These are phyloP conservation scores for Hypoxylon lenormandii DNA, from an alignment of 495 filamentous ascomycete species.

Conservation along the genomic window DNA sequence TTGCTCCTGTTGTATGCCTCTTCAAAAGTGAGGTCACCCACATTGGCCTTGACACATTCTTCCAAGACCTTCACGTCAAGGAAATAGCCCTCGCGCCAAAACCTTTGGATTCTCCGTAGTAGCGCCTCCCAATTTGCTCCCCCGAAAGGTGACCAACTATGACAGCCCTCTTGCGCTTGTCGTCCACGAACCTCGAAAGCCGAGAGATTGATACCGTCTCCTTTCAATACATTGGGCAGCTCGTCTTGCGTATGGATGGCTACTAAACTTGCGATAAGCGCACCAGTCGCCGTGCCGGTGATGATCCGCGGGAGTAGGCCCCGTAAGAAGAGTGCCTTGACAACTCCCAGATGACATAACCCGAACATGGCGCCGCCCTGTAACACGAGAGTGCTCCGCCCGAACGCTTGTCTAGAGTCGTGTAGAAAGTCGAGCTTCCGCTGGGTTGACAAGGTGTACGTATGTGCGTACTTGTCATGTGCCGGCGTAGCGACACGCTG, in stretches of 20 bases:
- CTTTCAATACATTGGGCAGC: slow-evolving; percentile 77
- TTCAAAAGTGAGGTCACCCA: slow-evolving; percentile 92
- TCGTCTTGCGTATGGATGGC: slow-evolving; percentile 91
- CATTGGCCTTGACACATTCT: slow-evolving; percentile 84
- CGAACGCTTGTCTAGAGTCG: slow-evolving; percentile 90
- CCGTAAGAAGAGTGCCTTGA: slow-evolving; percentile 86
- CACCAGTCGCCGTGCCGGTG: slow-evolving; percentile 88
- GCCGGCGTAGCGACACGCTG: slow-evolving; percentile 47
- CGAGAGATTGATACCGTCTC: slow-evolving; percentile 83
- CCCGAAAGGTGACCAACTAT: slow-evolving; percentile 39
- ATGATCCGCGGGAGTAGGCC: slow-evolving; percentile 90
- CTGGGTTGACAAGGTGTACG: slow-evolving; percentile 77
- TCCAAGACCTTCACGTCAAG: slow-evolving; percentile 85
- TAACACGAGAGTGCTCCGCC: slow-evolving; percentile 83
- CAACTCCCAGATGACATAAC: slow-evolving; percentile 88
- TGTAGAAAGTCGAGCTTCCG: slow-evolving; percentile 88
- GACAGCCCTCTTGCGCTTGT: slow-evolving; percentile 26
- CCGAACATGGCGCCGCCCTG: slow-evolving; percentile 95
- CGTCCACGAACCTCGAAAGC: slow-evolving; percentile 71
- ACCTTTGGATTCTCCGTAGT: slow-evolving; percentile 71
- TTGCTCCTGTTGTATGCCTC: slow-evolving; percentile 90
- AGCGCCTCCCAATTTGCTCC: slow-evolving; percentile 68
- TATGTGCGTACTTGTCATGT: slow-evolving; percentile 52
- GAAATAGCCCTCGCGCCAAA: slow-evolving; percentile 80
- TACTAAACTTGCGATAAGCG: slow-evolving; percentile 89